Base-by-base conservation (phyloP, 768 basidiomycete species). In the Hemileccinum rubropunctum region DNA sequence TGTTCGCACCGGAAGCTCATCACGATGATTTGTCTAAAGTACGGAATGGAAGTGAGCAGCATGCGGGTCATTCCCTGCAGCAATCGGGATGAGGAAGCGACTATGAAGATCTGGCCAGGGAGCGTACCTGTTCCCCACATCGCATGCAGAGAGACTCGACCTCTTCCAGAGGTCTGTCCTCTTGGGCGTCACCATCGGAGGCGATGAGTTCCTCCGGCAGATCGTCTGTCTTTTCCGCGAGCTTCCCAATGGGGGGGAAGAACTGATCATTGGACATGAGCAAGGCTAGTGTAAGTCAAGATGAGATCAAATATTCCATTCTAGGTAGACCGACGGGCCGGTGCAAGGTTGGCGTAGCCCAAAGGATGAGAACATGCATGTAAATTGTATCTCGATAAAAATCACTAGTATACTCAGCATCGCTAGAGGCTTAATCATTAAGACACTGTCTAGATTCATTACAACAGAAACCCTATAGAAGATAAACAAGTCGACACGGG, bases 1-100 rank as follows among this genome's bases (percentile, higher is more conserved):
- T 93, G 85, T 50, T 95, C 91, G 65, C 97, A 99, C 49, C 87
- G 80, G 74, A 99, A 99, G 34, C 92, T 95, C 84, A 95, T 93
- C 52, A 98, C 82, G 56, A 99, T 89, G 45, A 98, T 85, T 67
- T 99, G 91, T 39, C 82, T 77, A 75, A 98, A 98, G 75, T 84
- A 98, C 0, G 97, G 97, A 42, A 99, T 99, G 3, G 85, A 83
- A 0, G 95, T 98, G 42, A 99, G 74, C 59, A 99, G 80, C 59
- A 99, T 70, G 37, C 93, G 76, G 1, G 97, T 99, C 12, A 76
- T 73, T 28, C 95, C 95, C 93, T 98, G 76, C 58, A 68, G 7
- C 28, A 8, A 53, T 66, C 60, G 28, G 27, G 15, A 33, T 46
- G 48, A 41, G 28, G 26, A 30, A 32, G 42, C 1, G 21, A 28